These are phyloP conservation scores for Mortierella polycephala DNA, from an alignment of 371 early-diverging fungal species.

Conservation along the genomic window DNA sequence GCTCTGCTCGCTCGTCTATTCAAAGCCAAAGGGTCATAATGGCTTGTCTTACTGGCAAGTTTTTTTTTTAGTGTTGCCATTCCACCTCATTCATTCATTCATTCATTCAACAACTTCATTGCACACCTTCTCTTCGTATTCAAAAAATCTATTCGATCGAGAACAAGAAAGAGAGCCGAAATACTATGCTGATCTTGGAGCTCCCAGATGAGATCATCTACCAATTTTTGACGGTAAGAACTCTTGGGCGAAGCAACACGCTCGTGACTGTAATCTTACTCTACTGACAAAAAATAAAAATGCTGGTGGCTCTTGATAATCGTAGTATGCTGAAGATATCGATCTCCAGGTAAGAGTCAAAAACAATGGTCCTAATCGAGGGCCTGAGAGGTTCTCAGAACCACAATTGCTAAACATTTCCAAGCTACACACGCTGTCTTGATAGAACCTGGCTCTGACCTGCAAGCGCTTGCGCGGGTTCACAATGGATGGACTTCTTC, in stretches of 20 bases:
- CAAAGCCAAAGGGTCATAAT: too few species aligned
- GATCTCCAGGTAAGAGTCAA: background rate
- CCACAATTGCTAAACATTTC: background rate
- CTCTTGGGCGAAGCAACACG: constrained; percentile 7
- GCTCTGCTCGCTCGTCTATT: too few species aligned
- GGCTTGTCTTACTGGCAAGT: too few species aligned
- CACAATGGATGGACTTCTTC: constrained; percentile 34
- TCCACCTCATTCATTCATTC: constrained; percentile 38
- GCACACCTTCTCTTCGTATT: too few species aligned
- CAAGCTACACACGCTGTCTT: too few species aligned
- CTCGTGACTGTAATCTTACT: background rate
- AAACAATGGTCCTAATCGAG: too few species aligned
- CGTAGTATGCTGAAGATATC: constrained; percentile 33
- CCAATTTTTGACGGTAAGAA: constrained; percentile 30
- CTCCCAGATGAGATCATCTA: constrained; percentile 40
- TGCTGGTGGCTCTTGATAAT: background rate
- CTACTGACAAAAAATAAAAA: too few species aligned
- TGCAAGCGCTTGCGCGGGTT: constrained; percentile 28
- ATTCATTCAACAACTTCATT: too few species aligned
- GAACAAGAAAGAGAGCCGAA: constrained; percentile 2
- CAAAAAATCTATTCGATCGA: too few species aligned
- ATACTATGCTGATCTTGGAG: constrained; percentile 12
- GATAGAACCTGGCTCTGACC: constrained; percentile 26
- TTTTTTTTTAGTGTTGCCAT: too few species aligned
- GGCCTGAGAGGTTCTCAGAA: too few species aligned